A percentile compares a stretch with the other conserved stretches of the same genome.
Conservation (phyloP, 1,284 basidiomycete genomes). For the Sphagnurus paluster region DNA sequence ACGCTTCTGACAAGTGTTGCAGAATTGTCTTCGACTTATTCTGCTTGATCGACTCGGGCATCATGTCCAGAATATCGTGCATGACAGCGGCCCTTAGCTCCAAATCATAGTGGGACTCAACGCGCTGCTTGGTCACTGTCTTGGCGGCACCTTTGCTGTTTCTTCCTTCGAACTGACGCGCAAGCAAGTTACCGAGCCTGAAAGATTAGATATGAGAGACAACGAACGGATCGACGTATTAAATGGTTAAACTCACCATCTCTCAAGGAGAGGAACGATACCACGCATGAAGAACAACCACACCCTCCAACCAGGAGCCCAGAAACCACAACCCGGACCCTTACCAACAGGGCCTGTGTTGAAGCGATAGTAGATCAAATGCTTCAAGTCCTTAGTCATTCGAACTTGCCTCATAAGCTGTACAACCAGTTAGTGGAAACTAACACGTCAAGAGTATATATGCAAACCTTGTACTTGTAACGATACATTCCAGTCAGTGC, state of each 20-base stretch:
- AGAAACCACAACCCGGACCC: slow-evolving; percentile 98
- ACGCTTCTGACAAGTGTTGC: slow-evolving; percentile 96
- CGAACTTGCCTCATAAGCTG: slow-evolving; percentile 98
- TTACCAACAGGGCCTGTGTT: slow-evolving; percentile 99
- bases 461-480: slow-evolving; percentile 92
- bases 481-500: slow-evolving; percentile 99
- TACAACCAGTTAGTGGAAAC: slow-evolving; percentile 13
- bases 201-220: background rate
- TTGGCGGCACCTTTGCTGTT: slow-evolving; percentile 96
- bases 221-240: background rate
- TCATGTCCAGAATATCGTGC: slow-evolving; percentile 99
- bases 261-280: slow-evolving; percentile 94
- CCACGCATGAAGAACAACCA: slow-evolving; percentile 99
- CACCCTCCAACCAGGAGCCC: slow-evolving; percentile 99
- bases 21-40: slow-evolving; percentile 99
- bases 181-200: slow-evolving; percentile 94
- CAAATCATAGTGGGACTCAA: slow-evolving; percentile 98
- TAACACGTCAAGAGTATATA: background rate
- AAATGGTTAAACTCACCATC: slow-evolving; percentile 85
- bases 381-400: slow-evolving; percentile 99
- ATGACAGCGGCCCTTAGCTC: slow-evolving; percentile 98
- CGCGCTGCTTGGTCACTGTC: slow-evolving; percentile 98
- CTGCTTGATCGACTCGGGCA: slow-evolving; percentile 99
- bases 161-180: slow-evolving; percentile 96
- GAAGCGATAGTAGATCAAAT: slow-evolving; percentile 97